Evolutionary conservation across 1,139 yeast genomes (phyloP).

Genomic region (Saccharomyces hybrid): DNA sequence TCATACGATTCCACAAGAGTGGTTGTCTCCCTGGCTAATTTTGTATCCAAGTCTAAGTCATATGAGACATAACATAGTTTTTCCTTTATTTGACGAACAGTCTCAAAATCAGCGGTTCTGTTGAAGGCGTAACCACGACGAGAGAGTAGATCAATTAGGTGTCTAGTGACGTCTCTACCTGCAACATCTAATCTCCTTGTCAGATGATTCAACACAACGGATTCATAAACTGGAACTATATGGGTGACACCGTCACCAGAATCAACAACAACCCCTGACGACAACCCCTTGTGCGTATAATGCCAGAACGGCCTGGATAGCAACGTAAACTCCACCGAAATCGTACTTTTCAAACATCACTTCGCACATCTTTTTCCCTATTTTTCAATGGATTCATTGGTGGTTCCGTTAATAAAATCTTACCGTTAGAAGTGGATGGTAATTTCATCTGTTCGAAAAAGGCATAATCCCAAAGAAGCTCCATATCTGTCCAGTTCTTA

Average conservation of each 20-base stretch:
- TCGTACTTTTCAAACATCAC: slow-evolving; percentile 95
- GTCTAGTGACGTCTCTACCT: slow-evolving; percentile 95
- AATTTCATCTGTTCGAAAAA: slow-evolving; percentile 84
- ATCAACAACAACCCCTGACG: slow-evolving; percentile 97
- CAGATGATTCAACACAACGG: slow-evolving; percentile 87
- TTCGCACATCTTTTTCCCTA: slow-evolving; percentile 88
- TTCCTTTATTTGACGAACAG: slow-evolving; percentile 95
- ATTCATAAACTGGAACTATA: slow-evolving; percentile 94
- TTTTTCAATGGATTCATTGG: slow-evolving; percentile 54
- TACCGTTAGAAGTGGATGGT: slow-evolving; percentile 64
- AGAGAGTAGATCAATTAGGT: slow-evolving; percentile 77
- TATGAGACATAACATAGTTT: slow-evolving; percentile 91
- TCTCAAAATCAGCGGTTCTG: slow-evolving; percentile 96
- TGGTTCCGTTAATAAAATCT: slow-evolving; percentile 87
- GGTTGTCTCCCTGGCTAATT: slow-evolving; percentile 86
- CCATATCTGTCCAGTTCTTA: slow-evolving; percentile 98
- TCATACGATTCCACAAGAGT: slow-evolving; percentile 86
- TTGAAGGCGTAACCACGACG: slow-evolving; percentile 97
- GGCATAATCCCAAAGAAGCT: slow-evolving; percentile 95
- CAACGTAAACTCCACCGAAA: slow-evolving; percentile 94
- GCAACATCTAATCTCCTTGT: slow-evolving; percentile 93
- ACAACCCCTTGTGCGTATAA: slow-evolving; percentile 94
- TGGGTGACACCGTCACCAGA: slow-evolving; percentile 95
- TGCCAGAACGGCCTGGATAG: slow-evolving; percentile 96
- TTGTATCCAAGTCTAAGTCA: slow-evolving; percentile 83